Conservation (phyloP, 2,329 filamentous ascomycete species). For the Nemania serpens region DNA sequence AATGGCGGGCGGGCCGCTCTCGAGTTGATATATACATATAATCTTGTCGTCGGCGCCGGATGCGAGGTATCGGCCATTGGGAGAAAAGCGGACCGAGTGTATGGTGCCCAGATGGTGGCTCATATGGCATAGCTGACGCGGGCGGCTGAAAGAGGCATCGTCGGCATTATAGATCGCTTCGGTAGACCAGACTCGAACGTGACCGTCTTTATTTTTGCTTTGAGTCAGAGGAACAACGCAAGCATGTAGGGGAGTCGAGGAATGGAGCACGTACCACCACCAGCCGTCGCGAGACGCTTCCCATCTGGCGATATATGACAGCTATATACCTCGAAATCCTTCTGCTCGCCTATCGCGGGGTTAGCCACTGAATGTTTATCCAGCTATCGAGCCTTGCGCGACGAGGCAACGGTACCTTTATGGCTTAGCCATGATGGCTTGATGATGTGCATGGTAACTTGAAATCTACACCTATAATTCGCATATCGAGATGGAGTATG, state of each 20-base stretch:
- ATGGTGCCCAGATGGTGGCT: conserved; percentile 98
- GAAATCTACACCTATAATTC: conserved; percentile 33
- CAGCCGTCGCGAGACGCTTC: conserved; percentile 86
- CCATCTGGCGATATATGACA: conserved; percentile 97
- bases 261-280: conserved; percentile 70
- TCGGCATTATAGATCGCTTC: conserved; percentile 86
- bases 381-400: not conserved
- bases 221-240: conserved; percentile 5
- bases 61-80: conserved; percentile 91
- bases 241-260: not conserved
- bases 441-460: conserved; percentile 74
- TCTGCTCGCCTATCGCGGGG: conserved; percentile 75
- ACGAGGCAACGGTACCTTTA: conserved; percentile 65
- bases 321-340: conserved; percentile 98
- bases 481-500: conserved; percentile 39
- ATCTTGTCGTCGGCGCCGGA: conserved; percentile 99
- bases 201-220: conserved; percentile 68
- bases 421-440: conserved; percentile 97
- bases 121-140: conserved; percentile 95
- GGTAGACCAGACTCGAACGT: conserved; percentile 97
- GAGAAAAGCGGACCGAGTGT: conserved; percentile 94
- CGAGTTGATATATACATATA: conserved; percentile 93
- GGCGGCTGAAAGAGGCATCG: conserved; percentile 72
- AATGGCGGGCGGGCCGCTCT: conserved; percentile 77
- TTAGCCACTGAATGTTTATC: conserved; percentile 13